Conservation (phyloP, 1,139 yeast species). For the Taphrina pruni region DNA sequence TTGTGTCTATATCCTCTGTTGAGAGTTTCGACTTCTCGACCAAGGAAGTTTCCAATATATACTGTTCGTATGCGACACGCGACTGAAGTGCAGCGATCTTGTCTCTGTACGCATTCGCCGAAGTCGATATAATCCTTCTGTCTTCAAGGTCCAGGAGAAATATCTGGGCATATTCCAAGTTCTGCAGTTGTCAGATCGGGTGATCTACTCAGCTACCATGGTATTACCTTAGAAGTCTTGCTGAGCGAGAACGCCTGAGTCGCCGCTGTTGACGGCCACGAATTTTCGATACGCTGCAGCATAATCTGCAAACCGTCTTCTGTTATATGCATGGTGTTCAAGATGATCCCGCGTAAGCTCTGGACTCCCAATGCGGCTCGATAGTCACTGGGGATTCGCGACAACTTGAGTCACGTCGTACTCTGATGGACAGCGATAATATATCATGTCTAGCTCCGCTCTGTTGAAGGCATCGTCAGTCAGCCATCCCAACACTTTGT, state of each 20-base stretch:
- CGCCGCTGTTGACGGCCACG: neutral
- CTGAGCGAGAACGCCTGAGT: neutral
- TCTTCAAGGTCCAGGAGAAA: slow-evolving; percentile 17
- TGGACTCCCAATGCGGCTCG: too few relatives aligned
- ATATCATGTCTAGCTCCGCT: too few relatives aligned
- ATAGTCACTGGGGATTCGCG: too few relatives aligned
- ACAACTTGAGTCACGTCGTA: too few relatives aligned
- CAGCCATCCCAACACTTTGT: too few relatives aligned
- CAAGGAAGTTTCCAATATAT: neutral
- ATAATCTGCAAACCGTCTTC: slow-evolving; percentile 1
- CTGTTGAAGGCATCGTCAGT: too few relatives aligned
- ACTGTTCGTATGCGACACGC: slow-evolving; percentile 17
- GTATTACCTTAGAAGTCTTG: slow-evolving; percentile 3
- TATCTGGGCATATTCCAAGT: slow-evolving; percentile 39
- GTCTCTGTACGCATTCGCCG: slow-evolving; percentile 1
- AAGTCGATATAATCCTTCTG: neutral
- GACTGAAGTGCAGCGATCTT: slow-evolving; percentile 24
- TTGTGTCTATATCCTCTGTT: neutral
- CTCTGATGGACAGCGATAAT: too few relatives aligned
- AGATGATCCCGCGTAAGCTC: neutral
- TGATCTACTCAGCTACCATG: neutral
- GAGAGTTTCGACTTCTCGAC: neutral
- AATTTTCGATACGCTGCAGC: slow-evolving; percentile 2
- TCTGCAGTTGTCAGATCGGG: slow-evolving; percentile 6
- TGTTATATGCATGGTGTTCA: neutral